Conservation (phyloP, 257 asterid species). For the Jasminum sambac region DNA sequence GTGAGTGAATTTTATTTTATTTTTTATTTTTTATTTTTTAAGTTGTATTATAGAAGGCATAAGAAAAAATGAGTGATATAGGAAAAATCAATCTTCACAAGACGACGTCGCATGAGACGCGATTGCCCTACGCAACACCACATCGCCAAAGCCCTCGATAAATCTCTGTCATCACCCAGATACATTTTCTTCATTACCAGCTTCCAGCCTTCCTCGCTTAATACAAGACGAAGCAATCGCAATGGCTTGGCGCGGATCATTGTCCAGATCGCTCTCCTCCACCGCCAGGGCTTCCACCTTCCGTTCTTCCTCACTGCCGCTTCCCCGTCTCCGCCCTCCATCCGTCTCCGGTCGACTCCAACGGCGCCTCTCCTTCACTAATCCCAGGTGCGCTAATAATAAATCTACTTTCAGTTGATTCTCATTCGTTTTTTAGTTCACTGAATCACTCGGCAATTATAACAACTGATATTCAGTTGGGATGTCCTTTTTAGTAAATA, state of each 20-base stretch:
- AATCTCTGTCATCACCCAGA: neutral
- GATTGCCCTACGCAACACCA: too few relatives aligned
- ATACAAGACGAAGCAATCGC: neutral
- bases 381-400: slow-evolving; percentile 53
- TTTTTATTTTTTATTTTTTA: too few relatives aligned
- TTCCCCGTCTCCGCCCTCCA: slow-evolving; percentile 53
- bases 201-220: neutral
- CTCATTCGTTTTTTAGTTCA: neutral
- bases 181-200: too few relatives aligned
- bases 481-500: too few relatives aligned
- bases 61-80: too few relatives aligned
- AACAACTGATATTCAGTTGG: neutral
- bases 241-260: slow-evolving; percentile 94
- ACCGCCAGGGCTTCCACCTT: slow-evolving; percentile 62
- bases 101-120: too few relatives aligned
- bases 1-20: too few relatives aligned
- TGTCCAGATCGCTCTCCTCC: slow-evolving; percentile 68
- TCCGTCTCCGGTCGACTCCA: slow-evolving; percentile 33
- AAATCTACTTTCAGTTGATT: neutral
- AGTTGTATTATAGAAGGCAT: too few relatives aligned
- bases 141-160: too few relatives aligned
- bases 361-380: slow-evolving; percentile 65
- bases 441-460: neutral
- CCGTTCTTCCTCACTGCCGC: slow-evolving; percentile 58
- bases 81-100: too few relatives aligned